A percentile compares a stretch with the other conserved stretches of the same genome.
phyloP scores from a whole-genome alignment of 768 basidiomycete species.

The Collybia nuda region DNA sequence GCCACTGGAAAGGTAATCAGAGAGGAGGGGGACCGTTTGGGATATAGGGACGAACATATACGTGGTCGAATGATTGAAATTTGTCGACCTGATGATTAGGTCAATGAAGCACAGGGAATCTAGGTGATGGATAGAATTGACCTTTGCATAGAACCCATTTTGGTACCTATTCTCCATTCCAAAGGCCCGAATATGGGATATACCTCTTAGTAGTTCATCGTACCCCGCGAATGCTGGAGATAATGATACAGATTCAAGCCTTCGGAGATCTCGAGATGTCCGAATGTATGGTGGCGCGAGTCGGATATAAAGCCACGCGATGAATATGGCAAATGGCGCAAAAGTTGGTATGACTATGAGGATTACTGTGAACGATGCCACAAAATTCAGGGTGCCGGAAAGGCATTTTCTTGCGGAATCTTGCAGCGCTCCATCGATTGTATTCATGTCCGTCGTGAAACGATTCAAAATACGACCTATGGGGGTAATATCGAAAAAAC shows the following conservation, averaged over 20 bases:
- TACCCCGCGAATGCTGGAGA: constrained; percentile 76
- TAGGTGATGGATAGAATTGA: constrained; percentile 17
- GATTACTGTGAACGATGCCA: constrained; percentile 67
- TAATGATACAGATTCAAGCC: constrained; percentile 64
- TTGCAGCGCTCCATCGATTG: constrained; percentile 66
- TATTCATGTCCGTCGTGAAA: constrained; percentile 76
- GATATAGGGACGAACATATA: constrained; percentile 42
- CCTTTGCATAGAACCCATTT: constrained; percentile 57
- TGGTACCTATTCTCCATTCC: constrained; percentile 71
- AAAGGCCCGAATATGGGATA: constrained; percentile 69
- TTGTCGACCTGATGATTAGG: constrained; percentile 48
- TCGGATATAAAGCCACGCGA: constrained; percentile 68
- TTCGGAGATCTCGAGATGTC: constrained; percentile 64
- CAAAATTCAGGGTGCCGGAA: constrained; percentile 57
- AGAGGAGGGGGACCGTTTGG: constrained; percentile 17
- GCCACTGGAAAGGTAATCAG: constrained; percentile 42
- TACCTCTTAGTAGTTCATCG: constrained; percentile 67
- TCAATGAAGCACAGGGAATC: constrained; percentile 22
- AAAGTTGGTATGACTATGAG: constrained; percentile 65
- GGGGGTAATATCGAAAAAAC: constrained; percentile 75
- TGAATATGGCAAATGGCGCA: constrained; percentile 63
- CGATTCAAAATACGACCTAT: constrained; percentile 80
- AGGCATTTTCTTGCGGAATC: constrained; percentile 54
- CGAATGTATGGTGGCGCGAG: constrained; percentile 60
- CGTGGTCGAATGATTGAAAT: constrained; percentile 72